Base-by-base conservation (phyloP, 495 filamentous ascomycete species). In the Neurospora terricola region DNA sequence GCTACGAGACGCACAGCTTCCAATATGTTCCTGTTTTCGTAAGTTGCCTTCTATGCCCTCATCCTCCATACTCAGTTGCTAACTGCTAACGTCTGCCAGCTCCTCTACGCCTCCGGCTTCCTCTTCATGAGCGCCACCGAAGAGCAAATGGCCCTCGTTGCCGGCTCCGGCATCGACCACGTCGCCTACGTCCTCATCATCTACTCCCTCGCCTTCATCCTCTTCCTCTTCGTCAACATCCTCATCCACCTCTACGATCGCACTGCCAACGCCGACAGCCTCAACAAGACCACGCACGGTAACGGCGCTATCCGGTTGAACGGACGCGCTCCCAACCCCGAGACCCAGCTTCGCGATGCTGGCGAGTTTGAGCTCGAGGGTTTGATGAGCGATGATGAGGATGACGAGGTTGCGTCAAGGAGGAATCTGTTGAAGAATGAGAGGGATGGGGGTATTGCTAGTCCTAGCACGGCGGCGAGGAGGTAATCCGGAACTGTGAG, bases 51-150 rank as follows among this genome's bases (percentile, higher is more conserved):
- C 27, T 30, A 30, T n/a, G n/a, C n/a, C n/a, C n/a, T n/a, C 27
- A 30, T 69, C 38, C 37, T 0, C 34, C 34, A 5, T 3, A 34
- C 34, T 5, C 4, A 34, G 34, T 34, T 34, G 4, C 34, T 73
- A 45, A 75, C 34, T 34, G 4, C 34, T 73, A 45, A 75, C 34
- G 0, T 3, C 9, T 38, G n/a, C 30, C 71, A 97, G 93, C 88
- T 98, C 27, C 89, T 98, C 23, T 97, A 91, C 77, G 94, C 96
- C 48, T 94, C 96, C 5, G 96, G 96, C 38, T 96, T 99, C 82
- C 87, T 98, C 71, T 98, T 99, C 85, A 96, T 98, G 94, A 91
- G 92, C 70, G 96, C 96, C 34, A 98, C 93, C 3, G 96, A 99
- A 81, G 95, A 98, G 80, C 95, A 99, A 79, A 95, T 98, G 91